phyloP scores from a whole-genome alignment of 257 asterid species.

The Forsythia suspensa region DNA sequence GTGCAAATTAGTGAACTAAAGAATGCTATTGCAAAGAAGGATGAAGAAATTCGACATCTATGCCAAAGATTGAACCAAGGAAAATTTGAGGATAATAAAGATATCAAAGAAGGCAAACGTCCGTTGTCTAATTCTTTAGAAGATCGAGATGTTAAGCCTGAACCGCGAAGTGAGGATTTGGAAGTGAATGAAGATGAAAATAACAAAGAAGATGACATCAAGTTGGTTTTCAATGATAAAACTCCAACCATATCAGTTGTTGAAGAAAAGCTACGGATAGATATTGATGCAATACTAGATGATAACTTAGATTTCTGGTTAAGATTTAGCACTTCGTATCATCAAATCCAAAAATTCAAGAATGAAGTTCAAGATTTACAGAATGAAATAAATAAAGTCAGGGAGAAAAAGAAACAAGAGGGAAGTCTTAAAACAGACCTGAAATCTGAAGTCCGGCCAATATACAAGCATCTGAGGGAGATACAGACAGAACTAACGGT shows the following conservation, averaged over 20 bases:
- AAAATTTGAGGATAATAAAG: constrained; percentile 17
- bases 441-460: constrained; percentile 71
- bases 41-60: constrained; percentile 64
- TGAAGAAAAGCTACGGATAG: constrained; percentile 68
- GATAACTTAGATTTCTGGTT: constrained; percentile 94
- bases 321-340: constrained; percentile 83
- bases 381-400: constrained; percentile 57
- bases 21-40: constrained; percentile 54
- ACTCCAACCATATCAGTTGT: constrained; percentile 41
- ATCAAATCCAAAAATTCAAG: constrained; percentile 85
- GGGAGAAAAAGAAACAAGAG: constrained; percentile 54
- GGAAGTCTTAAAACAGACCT: constrained; percentile 39
- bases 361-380: constrained; percentile 67
- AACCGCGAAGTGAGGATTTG: constrained; percentile 29
- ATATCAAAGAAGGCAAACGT: constrained; percentile 16
- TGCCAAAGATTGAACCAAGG: constrained; percentile 42
- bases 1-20: constrained; percentile 68
- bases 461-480: constrained; percentile 85
- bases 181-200: constrained; percentile 10
- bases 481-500: constrained; percentile 68
- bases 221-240: constrained; percentile 27
- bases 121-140: constrained; percentile 6
- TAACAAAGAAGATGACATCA: constrained; percentile 35
- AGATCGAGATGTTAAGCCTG: constrained; percentile 21
- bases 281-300: constrained; percentile 75